Base-by-base conservation (phyloP, 768 basidiomycete species). In the Leucocoprinus leucothites region DNA sequence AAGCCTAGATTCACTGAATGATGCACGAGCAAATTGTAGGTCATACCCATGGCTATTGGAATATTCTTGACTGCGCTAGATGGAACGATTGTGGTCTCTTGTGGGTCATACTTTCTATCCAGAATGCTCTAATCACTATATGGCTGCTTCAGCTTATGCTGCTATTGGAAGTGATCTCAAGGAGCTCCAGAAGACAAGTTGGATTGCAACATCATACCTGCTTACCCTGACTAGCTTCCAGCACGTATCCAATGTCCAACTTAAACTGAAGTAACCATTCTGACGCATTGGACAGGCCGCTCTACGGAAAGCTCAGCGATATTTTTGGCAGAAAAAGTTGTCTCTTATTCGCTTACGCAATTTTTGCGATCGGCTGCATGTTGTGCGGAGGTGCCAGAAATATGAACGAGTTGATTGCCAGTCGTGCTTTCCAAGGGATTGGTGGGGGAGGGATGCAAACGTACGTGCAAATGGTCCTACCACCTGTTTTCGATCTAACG, bases 191-290 rank as follows among this genome's bases (percentile, higher is more conserved):
- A 84, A 79, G 53, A 83, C 83, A 0, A 84, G 82, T 58, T 86
- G 84, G 84, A 82, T 86, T 25, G 80, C 82, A 3, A 85, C 84
- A 0, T 78, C 79, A 0, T 85, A 85, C 61, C 75, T 86, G 69
- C 64, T 86, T 52, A 82, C 82, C 0, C 67, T 81, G 36, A 81
- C 84, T 0, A 81, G 78, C 56, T 82, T 85, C 58, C 84, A 85
- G 84, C 85, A 47, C 34, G 72, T 5, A 31, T 62, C 13, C 14
- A 47, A 5, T 48, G 11, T 7, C 16, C 13, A 8, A 13, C 11
- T 42, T 58, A n/a, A 40, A 48, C 46, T 26, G 18, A 9, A 25
- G 16, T 21, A 34, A 34, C 19, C 16, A 44, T 26, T 25, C 13
- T 28, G 25, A 38, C 7, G 38, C 31, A 35, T 25, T 26, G 49